Evolutionary conservation across 2,329 filamentous ascomycete species (phyloP), one percentile per base, ranked within the genome.

Genomic region (Orbilia blumenaviensis): DNA sequence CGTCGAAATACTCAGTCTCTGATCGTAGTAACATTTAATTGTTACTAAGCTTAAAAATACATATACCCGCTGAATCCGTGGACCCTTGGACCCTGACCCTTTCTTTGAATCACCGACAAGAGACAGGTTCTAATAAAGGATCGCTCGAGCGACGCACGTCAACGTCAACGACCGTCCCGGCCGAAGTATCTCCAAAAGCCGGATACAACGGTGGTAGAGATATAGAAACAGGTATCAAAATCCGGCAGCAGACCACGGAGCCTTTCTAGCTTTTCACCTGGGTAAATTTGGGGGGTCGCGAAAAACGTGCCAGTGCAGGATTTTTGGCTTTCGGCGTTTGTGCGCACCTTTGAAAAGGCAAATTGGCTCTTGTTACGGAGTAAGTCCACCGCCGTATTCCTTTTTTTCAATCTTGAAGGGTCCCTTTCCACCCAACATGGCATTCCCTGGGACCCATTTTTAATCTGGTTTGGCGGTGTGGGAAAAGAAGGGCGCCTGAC

Each of bases 61-160:
- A 62, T 75, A 66, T 76, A 76, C 68, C 72, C 64, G 72, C 32
- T 66, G 58, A 36, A 69, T 76, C 72, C 72, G 72, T 67, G 23
- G 21, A 23, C 25, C 14, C 10, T 10, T 52, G 61, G 10, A 32
- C 14, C 21, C 50, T 58, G 41, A 41, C 48, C 34, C 36, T 16
- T 16, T 29, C 27, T 21, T 16, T 12, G 6, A 6, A 3, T 36
- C 6, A 10, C 14, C 50, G 14, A 23, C 25, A 46, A 38, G 36
- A 16, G 18, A 46, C 42, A 29, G 27, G 52, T 62, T 46, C 48
- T 66, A 66, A 58, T 68, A 42, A 46, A 54, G 54, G 50, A n/a
- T n/a, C n/a, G n/a, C n/a, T n/a, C n/a, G n/a, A 72, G 29, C 50
- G 29, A 68, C 52, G 52, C 36, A 68, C 71, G 63, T 64, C 63